Base-by-base conservation (phyloP, 495 filamentous ascomycete species). In the Darksidea phi region DNA sequence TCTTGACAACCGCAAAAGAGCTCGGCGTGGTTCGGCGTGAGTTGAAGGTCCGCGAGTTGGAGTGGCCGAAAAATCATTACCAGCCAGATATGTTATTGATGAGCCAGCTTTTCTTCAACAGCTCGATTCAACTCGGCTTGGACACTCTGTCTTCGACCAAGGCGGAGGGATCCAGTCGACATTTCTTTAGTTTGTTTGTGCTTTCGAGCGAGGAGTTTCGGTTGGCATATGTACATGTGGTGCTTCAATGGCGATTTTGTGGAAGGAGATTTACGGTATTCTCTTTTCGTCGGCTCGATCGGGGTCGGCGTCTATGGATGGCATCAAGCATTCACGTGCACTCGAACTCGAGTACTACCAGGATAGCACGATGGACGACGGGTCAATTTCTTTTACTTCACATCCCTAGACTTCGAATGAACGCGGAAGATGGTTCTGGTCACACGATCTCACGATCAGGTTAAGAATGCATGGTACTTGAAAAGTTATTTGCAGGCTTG, bases 11-110 rank as follows among this genome's bases (percentile, higher is more conserved):
- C 26, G 36, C 45, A 25, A 47, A 60, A 32, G 28, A 32, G 45
- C 52, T 49, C 17, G 2, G 11, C 12, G 15, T 21, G 4, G 46
- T 25, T 46, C 24, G 45, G 15, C 1, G 45, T 28, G 45, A n/a
- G 37, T 11, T 1, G 17, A 50, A 46, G 34, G 32, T 56, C 52
- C 38, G 2, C 23, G 25, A 10, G 15, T 20, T 52, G n/a, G 32
- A 43, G 13, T 60, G 57, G 47, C 13, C 41, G 10, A 32, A n/a
- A 52, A 36, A 26, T 45, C 12, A 10, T 60, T 21, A 17, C 51
- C 25, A 12, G 32, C 12, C 17, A 47, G 37, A 42, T 60, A 48
- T 50, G 55, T 58, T 58, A 49, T 28, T 58, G 55, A 58, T 25
- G 55, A 58, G 55, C 55, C 46, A 4, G 6, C 13, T 21, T 15